phyloP scores from a whole-genome alignment of 2,329 filamentous ascomycete species.

The Tolypocladium guangdongense region DNA sequence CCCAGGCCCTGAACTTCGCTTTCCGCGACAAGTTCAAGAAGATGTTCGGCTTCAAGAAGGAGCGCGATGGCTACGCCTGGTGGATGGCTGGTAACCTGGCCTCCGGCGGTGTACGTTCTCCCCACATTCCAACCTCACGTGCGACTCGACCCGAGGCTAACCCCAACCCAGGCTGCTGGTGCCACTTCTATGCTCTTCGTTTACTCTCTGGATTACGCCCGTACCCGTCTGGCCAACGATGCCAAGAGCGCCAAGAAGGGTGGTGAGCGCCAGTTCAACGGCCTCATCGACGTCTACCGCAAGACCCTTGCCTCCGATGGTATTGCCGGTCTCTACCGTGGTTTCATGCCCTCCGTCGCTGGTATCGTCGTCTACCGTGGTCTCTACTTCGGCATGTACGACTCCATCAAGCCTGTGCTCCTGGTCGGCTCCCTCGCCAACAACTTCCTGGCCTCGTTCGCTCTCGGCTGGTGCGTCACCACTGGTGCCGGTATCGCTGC shows the following conservation, averaged over 20 bases:
- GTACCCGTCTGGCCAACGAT: constrained; percentile 99
- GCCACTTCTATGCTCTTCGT: constrained; percentile 99
- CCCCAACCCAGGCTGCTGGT: constrained; percentile 67
- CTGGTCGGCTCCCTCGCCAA: constrained; percentile 84
- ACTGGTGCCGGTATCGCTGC: constrained; percentile 99
- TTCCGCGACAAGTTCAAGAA: constrained; percentile 99
- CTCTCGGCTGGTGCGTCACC: constrained; percentile 97
- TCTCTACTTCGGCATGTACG: constrained; percentile 99
- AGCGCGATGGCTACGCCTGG: constrained; percentile 93
- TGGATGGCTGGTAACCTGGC: constrained; percentile 99
- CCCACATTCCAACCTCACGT: background rate
- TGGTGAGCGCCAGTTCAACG: constrained; percentile 99
- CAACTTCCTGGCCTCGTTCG: constrained; percentile 99
- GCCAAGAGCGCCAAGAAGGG: constrained; percentile 95
- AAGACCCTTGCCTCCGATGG: constrained; percentile 98
- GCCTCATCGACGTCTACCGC: constrained; percentile 98
- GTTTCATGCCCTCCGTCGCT: constrained; percentile 98
- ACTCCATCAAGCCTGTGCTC: constrained; percentile 98
- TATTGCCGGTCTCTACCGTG: constrained; percentile 99
- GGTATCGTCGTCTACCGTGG: constrained; percentile 99
- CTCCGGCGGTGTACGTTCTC: constrained; percentile 86
- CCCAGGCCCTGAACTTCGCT: constrained; percentile 99
- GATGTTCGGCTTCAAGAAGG: constrained; percentile 99
- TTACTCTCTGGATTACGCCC: constrained; percentile 99
- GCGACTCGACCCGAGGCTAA: constrained; percentile 1